Percentiles rank a stretch among this genome's conserved stretches.
Conservation (phyloP, 495 filamentous ascomycete species). For the Massariosphaeria phaeospora region DNA sequence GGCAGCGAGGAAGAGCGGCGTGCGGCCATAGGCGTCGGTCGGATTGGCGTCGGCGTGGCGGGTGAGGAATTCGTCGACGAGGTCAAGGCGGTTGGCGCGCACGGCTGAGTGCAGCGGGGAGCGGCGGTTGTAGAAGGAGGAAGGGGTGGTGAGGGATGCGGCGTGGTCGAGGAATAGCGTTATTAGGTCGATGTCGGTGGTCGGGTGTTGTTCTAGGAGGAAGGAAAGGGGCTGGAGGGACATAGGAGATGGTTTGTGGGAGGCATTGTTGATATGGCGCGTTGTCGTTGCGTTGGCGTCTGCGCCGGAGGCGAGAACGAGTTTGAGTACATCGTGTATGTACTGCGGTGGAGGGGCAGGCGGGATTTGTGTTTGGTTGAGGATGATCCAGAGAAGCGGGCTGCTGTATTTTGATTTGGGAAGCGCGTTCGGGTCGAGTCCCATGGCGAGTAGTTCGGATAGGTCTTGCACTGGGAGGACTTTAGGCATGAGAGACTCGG, state of each 20-base stretch:
- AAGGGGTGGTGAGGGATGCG: constrained; percentile 6
- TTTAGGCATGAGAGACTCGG: constrained; percentile 8
- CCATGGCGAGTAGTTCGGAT: constrained; percentile 14
- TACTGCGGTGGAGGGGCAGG: constrained; percentile 4
- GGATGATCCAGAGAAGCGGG: constrained; percentile 18
- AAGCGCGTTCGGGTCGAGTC: constrained; percentile 14
- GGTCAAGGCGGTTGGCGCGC: constrained; percentile 19
- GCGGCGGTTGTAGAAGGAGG: constrained; percentile 14
- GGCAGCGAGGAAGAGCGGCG: constrained; percentile 17
- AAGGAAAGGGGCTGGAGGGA: constrained; percentile 16
- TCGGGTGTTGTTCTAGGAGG: constrained; percentile 16
- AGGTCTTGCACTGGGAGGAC: constrained; percentile 9
- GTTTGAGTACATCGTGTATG: constrained; percentile 11
- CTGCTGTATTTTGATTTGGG: background rate
- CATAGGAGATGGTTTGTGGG: background rate
- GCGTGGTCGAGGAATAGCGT: constrained; percentile 17
- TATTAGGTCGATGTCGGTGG: constrained; percentile 21
- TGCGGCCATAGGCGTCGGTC: background rate
- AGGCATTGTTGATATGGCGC: background rate
- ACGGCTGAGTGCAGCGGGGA: constrained; percentile 27
- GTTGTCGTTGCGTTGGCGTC: constrained; percentile 7
- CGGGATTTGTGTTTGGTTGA: constrained; percentile 1
- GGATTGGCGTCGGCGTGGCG: constrained; percentile 4
- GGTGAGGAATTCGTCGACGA: constrained; percentile 12
- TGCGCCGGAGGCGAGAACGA: constrained; percentile 2